Evolutionary conservation across 768 basidiomycete genomes (phyloP), one percentile per base, ranked within the genome.

Genomic region (Saitozyma sp.): DNA sequence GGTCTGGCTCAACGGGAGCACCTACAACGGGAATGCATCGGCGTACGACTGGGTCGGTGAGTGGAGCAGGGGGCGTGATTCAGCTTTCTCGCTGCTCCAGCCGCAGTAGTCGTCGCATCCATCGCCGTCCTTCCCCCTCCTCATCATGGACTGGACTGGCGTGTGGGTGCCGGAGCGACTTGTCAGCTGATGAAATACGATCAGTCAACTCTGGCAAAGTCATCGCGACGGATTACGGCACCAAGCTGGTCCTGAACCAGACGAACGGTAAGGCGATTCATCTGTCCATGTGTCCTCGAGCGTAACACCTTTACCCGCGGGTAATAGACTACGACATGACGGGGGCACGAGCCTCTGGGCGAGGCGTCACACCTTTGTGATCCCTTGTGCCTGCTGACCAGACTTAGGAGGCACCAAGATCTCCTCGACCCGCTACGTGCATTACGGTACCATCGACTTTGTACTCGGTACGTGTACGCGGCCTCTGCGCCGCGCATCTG

Each of bases 381-480:
- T 29, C 5, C 29, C 2, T 29, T 5, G 29, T 29, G 29, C 29
- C 5, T 29, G 29, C 29, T 29, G 29, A 29, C 29, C 29, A 29
- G 29, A 29, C 29, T 29, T 39, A 62, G 72, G 88, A 40, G 91
- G 92, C 17, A 92, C 88, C 6, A 84, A 88, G 49, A 68, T 93
- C 52, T 89, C 88, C 5, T 88, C 88, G 20, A 92, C 91, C 1
- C 85, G 86, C 48, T 92, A 91, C 73, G 79, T 92, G 3, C 87
- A 91, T 77, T 92, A 92, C 68, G 91, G 91, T 42, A 86, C 81
- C 11, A 84, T 92, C 69, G 70, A 74, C 53, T 71, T 74, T 38
- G 63, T 64, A 2, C 60, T 70, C 16, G 59, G 68, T 67, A 37
- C 51, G 65, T 62, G 39, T 3, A 17, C 45, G 16, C n/a, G 3